phyloP scores from a whole-genome alignment of 306 rosid genomes.

The Cucurbita ficifolia region DNA sequence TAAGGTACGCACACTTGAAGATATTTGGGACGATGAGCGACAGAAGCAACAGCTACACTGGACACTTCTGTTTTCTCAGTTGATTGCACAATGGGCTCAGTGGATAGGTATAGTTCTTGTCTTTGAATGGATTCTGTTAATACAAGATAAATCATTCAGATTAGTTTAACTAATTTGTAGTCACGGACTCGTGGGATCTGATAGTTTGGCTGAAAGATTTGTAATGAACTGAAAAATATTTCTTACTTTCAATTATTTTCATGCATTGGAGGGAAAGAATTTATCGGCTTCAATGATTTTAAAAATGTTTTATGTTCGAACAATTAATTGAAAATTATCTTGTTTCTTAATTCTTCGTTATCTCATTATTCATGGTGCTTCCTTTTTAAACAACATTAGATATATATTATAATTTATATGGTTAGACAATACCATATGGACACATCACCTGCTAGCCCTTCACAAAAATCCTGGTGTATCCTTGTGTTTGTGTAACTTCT shows the following conservation, averaged over 20 bases:
- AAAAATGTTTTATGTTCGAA: not conserved
- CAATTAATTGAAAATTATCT: not conserved
- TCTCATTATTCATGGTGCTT: not conserved
- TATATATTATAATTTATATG: not conserved
- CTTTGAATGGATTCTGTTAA: not conserved
- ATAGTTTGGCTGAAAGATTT: not conserved
- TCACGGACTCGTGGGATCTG: not conserved
- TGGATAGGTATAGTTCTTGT: constrained; percentile 53
- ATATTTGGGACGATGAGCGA: constrained; percentile 62
- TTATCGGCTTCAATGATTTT: not conserved
- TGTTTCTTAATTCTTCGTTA: not conserved
- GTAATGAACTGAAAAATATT: not conserved
- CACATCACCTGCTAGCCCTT: not conserved
- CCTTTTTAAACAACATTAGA: not conserved
- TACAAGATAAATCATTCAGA: not conserved
- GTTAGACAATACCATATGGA: not conserved
- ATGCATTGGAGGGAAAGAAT: not conserved
- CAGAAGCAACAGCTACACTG: constrained; percentile 66
- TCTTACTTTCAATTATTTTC: not conserved
- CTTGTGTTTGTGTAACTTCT: not conserved
- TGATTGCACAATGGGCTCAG: constrained; percentile 81
- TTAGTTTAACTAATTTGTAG: not conserved
- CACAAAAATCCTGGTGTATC: not conserved
- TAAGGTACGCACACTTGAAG: constrained; percentile 35
- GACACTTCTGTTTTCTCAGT: constrained; percentile 62